Evolutionary conservation across 2,329 filamentous ascomycete genomes (phyloP), one percentile per base, ranked within the genome.

Genomic region (Xylaria sp.): DNA sequence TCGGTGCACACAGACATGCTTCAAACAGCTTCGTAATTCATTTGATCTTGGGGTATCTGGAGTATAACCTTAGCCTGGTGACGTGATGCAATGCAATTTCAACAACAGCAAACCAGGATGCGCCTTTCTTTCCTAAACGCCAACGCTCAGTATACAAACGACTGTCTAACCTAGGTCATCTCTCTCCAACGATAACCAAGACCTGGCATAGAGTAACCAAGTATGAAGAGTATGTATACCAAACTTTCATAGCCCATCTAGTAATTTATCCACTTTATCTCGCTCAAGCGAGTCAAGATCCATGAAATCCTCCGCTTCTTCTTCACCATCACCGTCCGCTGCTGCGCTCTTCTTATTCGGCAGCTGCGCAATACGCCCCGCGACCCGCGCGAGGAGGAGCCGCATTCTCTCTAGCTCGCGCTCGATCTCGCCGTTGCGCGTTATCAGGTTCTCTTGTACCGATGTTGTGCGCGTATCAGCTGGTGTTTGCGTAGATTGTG

Each of bases 371-470:
- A 91, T 81, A 23, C 87, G 83, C 1, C 85, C 87, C 4, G 85
- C 84, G 0, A 91, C 88, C 32, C 89, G 83, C 0, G 86, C 85
- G 64, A 91, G 82, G 70, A 94, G 79, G 72, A 90, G 83, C 41
- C 89, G 86, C 86, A 91, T 92, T 70, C 85, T 86, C 77, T 90
- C 87, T 64, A 94, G 81, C 79, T 93, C 91, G 63, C 82, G 82
- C 76, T 91, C 90, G 10, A 94, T 78, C 57, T 89, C 86, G 1
- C 90, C 89, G 76, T 91, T 87, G 39, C 87, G 86, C 60, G 88
- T 90, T 1, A 91, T 84, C 3, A 94, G 78, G 76, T 92, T 93
- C 67, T 88, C 86, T 77, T 94, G 91, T 7, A 91, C 81, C 1
- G 63, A 15, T 2, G 34, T 58, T 2, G 41, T 58, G 15, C 8